Evolutionary conservation across 2,329 filamentous ascomycete species (phyloP).

Genomic region (Sclerotinia spermophila): DNA sequence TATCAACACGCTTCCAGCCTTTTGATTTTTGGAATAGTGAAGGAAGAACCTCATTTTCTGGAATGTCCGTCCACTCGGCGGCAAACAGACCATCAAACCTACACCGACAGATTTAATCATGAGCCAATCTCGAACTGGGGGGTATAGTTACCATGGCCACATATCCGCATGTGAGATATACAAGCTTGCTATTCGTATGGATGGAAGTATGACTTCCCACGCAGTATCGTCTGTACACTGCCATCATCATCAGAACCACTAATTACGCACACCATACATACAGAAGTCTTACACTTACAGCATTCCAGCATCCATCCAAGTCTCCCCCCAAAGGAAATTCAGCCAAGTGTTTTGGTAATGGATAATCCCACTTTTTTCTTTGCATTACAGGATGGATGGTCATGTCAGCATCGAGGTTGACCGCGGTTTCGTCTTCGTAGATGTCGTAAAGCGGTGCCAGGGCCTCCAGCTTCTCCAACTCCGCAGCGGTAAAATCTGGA

Average conservation of each 20-base stretch:
- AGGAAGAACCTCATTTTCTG: neutral
- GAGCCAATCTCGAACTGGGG: neutral
- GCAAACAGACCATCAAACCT: conserved; percentile 19
- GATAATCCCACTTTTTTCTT: conserved; percentile 14
- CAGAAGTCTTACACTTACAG: conserved; percentile 8
- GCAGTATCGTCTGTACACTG: conserved; percentile 18
- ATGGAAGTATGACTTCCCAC: conserved; percentile 16
- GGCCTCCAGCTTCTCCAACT: conserved; percentile 1
- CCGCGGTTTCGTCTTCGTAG: neutral
- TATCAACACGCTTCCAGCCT: neutral
- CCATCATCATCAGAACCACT: neutral
- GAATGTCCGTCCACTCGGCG: neutral
- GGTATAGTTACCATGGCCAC: conserved; percentile 19
- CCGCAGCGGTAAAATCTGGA: conserved; percentile 15
- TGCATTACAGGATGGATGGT: conserved; percentile 18
- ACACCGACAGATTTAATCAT: neutral
- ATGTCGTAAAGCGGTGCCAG: neutral
- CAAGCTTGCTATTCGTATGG: conserved; percentile 14
- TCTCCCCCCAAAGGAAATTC: conserved; percentile 17
- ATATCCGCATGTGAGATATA: conserved; percentile 15
- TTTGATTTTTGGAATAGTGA: neutral
- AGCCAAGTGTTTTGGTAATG: conserved; percentile 11
- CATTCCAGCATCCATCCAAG: conserved; percentile 20
- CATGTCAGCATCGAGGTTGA: neutral
- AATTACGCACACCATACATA: neutral